Conservation (phyloP, 768 basidiomycete species). For the Suillus cothurnatus region DNA sequence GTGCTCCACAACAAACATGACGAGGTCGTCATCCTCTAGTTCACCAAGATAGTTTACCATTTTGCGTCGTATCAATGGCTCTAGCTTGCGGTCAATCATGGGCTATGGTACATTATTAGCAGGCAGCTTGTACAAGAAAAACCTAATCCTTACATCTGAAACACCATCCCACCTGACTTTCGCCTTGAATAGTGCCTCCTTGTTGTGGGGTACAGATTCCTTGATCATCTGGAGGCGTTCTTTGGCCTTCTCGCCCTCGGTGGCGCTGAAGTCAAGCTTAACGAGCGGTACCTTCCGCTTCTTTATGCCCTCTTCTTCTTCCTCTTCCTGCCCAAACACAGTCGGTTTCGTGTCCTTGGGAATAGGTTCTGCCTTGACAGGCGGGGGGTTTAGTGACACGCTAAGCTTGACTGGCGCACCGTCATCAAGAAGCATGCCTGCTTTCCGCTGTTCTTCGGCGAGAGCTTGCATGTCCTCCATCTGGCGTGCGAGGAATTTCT, state of each 20-base stretch:
- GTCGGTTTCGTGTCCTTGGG: slow-evolving; percentile 52
- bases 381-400: slow-evolving; percentile 63
- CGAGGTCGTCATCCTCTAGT: slow-evolving; percentile 90
- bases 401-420: slow-evolving; percentile 88
- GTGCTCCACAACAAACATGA: slow-evolving; percentile 93
- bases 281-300: slow-evolving; percentile 87
- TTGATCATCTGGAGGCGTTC: slow-evolving; percentile 81
- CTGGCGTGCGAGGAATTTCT: slow-evolving; percentile 89
- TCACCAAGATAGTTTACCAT: slow-evolving; percentile 91
- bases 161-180: slow-evolving; percentile 93
- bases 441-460: slow-evolving; percentile 88
- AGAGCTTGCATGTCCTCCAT: slow-evolving; percentile 96
- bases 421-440: slow-evolving; percentile 88
- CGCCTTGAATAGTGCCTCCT: slow-evolving; percentile 76
- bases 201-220: slow-evolving; percentile 73
- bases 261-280: slow-evolving; percentile 86
- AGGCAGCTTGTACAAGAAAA: slow-evolving; percentile 7
- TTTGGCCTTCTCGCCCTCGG: slow-evolving; percentile 78
- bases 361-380: slow-evolving; percentile 47
- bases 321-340: slow-evolving; percentile 81
- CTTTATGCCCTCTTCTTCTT: slow-evolving; percentile 76
- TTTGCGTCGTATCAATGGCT: slow-evolving; percentile 77
- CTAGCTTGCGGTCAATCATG: slow-evolving; percentile 83
- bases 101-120: slow-evolving; percentile 44
- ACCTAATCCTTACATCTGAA: slow-evolving; percentile 64